phyloP scores from a whole-genome alignment of 1,139 yeast genomes.

The Pichia sp. region DNA sequence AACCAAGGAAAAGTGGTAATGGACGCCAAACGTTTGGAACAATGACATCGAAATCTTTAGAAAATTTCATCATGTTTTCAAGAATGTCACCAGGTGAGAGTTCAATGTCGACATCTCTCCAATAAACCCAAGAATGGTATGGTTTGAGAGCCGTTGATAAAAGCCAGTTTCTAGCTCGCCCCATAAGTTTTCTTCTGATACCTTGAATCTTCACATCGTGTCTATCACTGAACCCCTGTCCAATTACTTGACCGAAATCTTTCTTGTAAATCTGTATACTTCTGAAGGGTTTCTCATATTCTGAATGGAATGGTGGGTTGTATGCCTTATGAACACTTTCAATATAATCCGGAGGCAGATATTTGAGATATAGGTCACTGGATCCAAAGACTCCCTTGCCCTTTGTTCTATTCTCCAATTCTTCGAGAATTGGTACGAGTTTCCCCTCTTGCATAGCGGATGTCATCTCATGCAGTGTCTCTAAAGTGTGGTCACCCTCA shows the following conservation, averaged over 20 bases:
- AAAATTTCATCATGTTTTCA: slow-evolving; percentile 65
- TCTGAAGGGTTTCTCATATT: slow-evolving; percentile 66
- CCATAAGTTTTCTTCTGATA: slow-evolving; percentile 80
- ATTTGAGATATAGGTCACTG: slow-evolving; percentile 53
- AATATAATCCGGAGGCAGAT: slow-evolving; percentile 63
- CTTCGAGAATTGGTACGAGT: slow-evolving; percentile 41
- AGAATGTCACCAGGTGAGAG: slow-evolving; percentile 74
- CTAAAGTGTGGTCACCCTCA: slow-evolving; percentile 65
- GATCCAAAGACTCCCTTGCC: slow-evolving; percentile 39
- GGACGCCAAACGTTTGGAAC: slow-evolving; percentile 94
- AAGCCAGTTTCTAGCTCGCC: slow-evolving; percentile 85
- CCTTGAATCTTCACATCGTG: slow-evolving; percentile 91
- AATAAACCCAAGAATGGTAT: slow-evolving; percentile 88
- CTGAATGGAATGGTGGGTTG: slow-evolving; percentile 54
- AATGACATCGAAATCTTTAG: slow-evolving; percentile 62
- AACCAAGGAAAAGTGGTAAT: slow-evolving; percentile 64
- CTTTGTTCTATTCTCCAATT: slow-evolving; percentile 24
- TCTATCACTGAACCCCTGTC: slow-evolving; percentile 84
- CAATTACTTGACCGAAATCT: slow-evolving; percentile 79
- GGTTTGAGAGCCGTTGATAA: slow-evolving; percentile 71
- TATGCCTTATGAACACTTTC: slow-evolving; percentile 51
- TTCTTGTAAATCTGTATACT: slow-evolving; percentile 70
- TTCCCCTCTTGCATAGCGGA: slow-evolving; percentile 68
- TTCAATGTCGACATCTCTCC: slow-evolving; percentile 91
- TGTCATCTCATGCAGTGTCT: slow-evolving; percentile 58